Base-by-base conservation (phyloP, 768 basidiomycete species). In the Xanthoconium stramineum region DNA sequence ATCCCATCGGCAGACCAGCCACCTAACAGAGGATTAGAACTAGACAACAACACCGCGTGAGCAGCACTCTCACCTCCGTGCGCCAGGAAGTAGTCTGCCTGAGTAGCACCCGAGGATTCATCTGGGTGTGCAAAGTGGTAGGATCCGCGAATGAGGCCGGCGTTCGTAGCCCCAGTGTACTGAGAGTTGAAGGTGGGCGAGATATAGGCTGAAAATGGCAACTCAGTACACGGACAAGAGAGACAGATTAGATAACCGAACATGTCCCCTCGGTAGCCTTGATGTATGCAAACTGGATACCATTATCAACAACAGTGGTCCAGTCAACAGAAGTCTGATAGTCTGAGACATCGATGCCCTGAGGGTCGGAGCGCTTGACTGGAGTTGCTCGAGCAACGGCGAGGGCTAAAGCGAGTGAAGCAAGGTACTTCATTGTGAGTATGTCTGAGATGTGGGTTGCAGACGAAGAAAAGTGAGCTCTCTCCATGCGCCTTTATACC, bases 261-360 rank as follows among this genome's bases (percentile, higher is more conserved):
- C 82, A 64, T n/a, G 75, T 83, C 10, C 80, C 80, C 65, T 87
- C 84, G 3, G 85, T 87, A 11, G 84, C 85, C 65, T 86, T 87
- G 77, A 87, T 85, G 63, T 77, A 86, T 4, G 72, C 81, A 61
- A 84, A 87, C 14, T 72, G 57, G 32, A 84, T 67, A 8, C 83
- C 84, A 53, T 81, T 80, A 13, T 75, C 66, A 55, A 73, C 77
- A 57, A 84, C 80, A 2, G 76, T 74, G 44, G 65, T 71, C 83
- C 83, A 86, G 66, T 84, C 71, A 30, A 85, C 66, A 59, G 59
- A 63, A 13, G 74, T 61, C 57, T 85, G 84, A 48, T 72, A 78
- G 63, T 65, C 51, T 7, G 83, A 84, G 55, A 86, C 79, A 56
- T 86, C 84, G 45, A 84, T 81, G 15, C 83, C 83, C 52, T 73